Evolutionary conservation across 1,284 basidiomycete genomes (phyloP).

Genomic region (Bjerkandera adusta): DNA sequence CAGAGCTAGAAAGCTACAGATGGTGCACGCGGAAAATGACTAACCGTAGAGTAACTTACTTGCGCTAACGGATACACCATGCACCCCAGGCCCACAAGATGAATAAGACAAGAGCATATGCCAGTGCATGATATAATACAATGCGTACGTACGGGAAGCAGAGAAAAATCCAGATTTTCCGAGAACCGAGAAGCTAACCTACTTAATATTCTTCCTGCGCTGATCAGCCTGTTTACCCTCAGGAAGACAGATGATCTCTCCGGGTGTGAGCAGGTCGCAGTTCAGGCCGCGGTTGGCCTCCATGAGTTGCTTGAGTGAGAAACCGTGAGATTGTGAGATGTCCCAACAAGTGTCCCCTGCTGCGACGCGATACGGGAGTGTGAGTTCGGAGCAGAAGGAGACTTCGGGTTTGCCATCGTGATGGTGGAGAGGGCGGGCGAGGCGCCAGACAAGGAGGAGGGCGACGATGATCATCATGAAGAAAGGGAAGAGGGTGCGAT

Average conservation of each 20-base stretch:
- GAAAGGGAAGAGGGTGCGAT: slow-evolving; percentile 70
- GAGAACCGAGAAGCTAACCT: too few species aligned
- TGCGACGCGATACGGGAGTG: slow-evolving; percentile 47
- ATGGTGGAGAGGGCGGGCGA: slow-evolving; percentile 45
- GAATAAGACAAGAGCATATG: too few species aligned
- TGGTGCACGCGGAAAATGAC: too few species aligned
- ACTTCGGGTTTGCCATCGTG: slow-evolving; percentile 26
- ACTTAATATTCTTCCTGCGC: too few species aligned
- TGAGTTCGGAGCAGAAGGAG: slow-evolving; percentile 47
- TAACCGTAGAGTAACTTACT: too few species aligned
- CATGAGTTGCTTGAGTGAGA: slow-evolving; percentile 40
- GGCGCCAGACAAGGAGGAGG: slow-evolving; percentile 64
- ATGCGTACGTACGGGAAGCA: too few species aligned
- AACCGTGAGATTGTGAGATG: slow-evolving; percentile 50
- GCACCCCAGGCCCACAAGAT: too few species aligned
- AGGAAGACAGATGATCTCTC: slow-evolving; percentile 52
- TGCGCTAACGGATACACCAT: too few species aligned
- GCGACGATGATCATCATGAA: slow-evolving; percentile 66
- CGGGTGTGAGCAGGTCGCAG: slow-evolving; percentile 58
- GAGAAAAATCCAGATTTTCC: too few species aligned
- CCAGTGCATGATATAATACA: too few species aligned
- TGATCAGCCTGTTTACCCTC: too few species aligned
- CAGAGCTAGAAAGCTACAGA: too few species aligned
- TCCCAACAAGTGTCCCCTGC: slow-evolving; percentile 73
- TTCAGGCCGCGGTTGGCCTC: slow-evolving; percentile 52